Conservation (phyloP, 768 basidiomycete genomes). For the Russula griseocarnosa region DNA sequence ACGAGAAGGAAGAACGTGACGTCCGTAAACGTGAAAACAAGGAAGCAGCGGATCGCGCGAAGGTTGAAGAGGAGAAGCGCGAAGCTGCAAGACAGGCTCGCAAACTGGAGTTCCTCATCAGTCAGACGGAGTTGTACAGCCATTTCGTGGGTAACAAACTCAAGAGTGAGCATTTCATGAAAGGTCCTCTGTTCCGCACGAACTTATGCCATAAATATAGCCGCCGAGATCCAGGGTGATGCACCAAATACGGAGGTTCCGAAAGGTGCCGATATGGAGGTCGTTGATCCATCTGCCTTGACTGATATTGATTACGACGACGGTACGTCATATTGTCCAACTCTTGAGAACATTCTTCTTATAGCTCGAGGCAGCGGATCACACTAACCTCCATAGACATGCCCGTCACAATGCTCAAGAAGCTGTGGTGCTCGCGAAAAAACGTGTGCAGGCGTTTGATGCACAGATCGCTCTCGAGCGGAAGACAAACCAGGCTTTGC, state of each 20-base stretch:
- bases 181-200: conserved; percentile 5
- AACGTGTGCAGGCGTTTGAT: conserved; percentile 84
- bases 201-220: conserved; percentile 39
- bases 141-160: conserved; percentile 98
- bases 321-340: conserved; percentile 45
- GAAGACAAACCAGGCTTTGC: conserved; percentile 73
- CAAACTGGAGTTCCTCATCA: conserved; percentile 97
- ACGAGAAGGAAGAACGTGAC: conserved; percentile 94
- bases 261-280: conserved; percentile 54
- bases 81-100: conserved; percentile 92
- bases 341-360: conserved; percentile 2
- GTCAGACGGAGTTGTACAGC: conserved; percentile 96
- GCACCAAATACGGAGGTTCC: conserved; percentile 45
- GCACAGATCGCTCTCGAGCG: conserved; percentile 73
- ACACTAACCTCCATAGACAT: conserved; percentile 78
- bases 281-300: conserved; percentile 49
- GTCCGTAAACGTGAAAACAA: conserved; percentile 91
- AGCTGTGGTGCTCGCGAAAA: conserved; percentile 72
- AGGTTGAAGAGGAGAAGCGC: conserved; percentile 86
- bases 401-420: conserved; percentile 87
- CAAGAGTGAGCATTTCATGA: conserved; percentile 55
- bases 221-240: conserved; percentile 71
- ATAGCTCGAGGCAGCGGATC: conserved; percentile 58
- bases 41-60: conserved; percentile 83
- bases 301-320: conserved; percentile 88